Evolutionary conservation across 352 stramenopile species (phyloP), one percentile per base, ranked within the genome.

Genomic region (Globisporangium acanthophoron): DNA sequence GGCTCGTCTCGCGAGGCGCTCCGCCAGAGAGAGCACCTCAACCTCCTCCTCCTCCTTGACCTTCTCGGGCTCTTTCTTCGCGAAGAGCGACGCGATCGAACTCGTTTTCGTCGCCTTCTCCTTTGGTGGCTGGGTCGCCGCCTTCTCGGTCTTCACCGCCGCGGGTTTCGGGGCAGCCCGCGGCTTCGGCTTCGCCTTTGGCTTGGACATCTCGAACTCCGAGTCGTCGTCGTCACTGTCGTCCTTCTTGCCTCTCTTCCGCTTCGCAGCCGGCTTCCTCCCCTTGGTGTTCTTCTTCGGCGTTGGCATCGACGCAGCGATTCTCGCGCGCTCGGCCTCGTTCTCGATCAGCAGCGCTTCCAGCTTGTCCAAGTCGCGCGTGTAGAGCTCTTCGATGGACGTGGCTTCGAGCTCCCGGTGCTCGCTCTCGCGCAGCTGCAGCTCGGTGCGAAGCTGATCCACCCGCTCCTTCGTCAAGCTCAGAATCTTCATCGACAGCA

Each of bases 401-500:
- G 73, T 96, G 6, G 73, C 72, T 57, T 87, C 74, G 48, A 99
- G 73, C 21, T 78, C 66, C 3, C 72, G 66, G 47, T 98, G 76
- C 56, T 98, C 89, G 16, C 87, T 55, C 54, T 98, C 83, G 41
- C 83, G 90, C 47, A 87, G 85, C 52, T 85, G 64, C 40, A 97
- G 74, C 20, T 99, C 92, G 16, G 85, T 77, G 43, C 87, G 84
- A 8, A 99, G 74, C 9, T 81, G 87, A 44, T 97, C 80, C 4
- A 98, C 96, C 29, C 90, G 85, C 61, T 99, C 96, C 55, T 85
- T 88, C 18, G 94, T 98, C 54, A 99, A 67, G 41, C 85, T 97
- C 59, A 86, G 92, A 43, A 98, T 77, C 52, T 96, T 94, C 91
- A 98, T 98, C 48, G 88, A 98, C 35, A 98, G 65, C 33, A 99